Percentiles rank a stretch among this genome's conserved stretches.
These are phyloP conservation scores for Wakefieldia striispora DNA, from an alignment of 768 basidiomycete species.

Conservation along the genomic window DNA sequence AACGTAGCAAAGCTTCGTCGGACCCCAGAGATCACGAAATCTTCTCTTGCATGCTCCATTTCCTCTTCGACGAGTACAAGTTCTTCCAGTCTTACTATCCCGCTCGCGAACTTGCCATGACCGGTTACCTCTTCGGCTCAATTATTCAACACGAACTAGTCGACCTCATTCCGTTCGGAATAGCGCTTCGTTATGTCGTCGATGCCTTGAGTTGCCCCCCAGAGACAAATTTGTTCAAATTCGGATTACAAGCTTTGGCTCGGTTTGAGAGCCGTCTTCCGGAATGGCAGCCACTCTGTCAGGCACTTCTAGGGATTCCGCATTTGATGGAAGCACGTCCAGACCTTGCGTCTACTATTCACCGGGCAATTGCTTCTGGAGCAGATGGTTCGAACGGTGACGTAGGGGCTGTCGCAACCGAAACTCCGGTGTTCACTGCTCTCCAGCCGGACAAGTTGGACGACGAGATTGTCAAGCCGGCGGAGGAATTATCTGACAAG, in stretches of 20 bases:
- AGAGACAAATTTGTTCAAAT: conserved; percentile 91
- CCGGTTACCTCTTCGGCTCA: conserved; percentile 93
- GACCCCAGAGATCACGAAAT: conserved; percentile 89
- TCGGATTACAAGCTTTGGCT: conserved; percentile 87
- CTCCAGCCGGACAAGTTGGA: conserved; percentile 71
- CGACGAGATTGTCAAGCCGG: conserved; percentile 63
- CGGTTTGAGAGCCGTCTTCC: conserved; percentile 83
- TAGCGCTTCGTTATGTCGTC: conserved; percentile 94
- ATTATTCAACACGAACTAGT: conserved; percentile 92
- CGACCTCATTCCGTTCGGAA: conserved; percentile 91
- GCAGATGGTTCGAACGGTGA: conserved; percentile 46
- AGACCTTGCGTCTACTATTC: conserved; percentile 69
- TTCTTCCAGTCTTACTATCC: conserved; percentile 98
- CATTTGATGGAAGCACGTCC: conserved; percentile 84
- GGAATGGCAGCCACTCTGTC: conserved; percentile 93
- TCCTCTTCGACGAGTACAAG: conserved; percentile 99
- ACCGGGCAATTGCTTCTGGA: conserved; percentile 60
- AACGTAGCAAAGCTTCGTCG: conserved; percentile 78
- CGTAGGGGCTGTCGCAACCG: conserved; percentile 36
- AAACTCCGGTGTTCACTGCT: conserved; percentile 67
- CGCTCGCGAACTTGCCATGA: conserved; percentile 90
- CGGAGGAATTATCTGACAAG: conserved; percentile 86
- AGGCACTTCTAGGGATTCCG: conserved; percentile 83
- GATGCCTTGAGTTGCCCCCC: conserved; percentile 91
- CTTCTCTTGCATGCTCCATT: conserved; percentile 99